Evolutionary conservation across 2,329 filamentous ascomycete species (phyloP), one percentile per base, ranked within the genome.

Genomic region (Shiraia sp.): DNA sequence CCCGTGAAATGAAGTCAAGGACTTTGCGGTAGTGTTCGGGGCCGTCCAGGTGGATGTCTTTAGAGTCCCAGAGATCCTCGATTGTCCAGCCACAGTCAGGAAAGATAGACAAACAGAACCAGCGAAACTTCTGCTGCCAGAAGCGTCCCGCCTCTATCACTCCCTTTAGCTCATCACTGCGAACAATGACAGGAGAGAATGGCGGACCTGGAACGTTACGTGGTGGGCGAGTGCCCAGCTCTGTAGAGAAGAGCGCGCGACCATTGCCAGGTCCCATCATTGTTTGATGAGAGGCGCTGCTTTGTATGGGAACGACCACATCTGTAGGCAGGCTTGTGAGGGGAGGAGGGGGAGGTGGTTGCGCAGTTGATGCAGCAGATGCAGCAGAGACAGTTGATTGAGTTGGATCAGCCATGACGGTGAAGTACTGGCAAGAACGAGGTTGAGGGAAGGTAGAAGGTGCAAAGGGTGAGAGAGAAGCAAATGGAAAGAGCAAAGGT

Each of bases 51-150:
- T 65, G 55, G 15, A 70, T 61, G 26, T 70, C 66, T 42, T 47
- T 31, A 7, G 46, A 43, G 32, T 70, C 66, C 60, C 64, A 71
- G 7, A 69, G 53, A 36, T 71, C 66, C 22, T 51, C 23, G 8
- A 68, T 59, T 6, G 33, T 41, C 53, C 55, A 66, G 6, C 48
- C 50, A 28, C 47, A 36, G 6, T 45, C 34, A 4, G 63, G 61
- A 26, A 66, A 63, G 35, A 68, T 59, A 34, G 52, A 51, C 19
- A 53, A 42, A 33, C 57, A 66, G 14, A 59, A 45, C 10, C 44
- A 36, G 27, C 57, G 61, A 42, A 53, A 62, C 27, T 58, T 55
- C 2, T 43, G 23, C 16, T 50, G 53, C 57, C 56, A 62, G 32
- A 41, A 41, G 10, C 38, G 32, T 13, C 63, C 64, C 10, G 51